Base-by-base conservation (phyloP, 306 rosid species). In the Boehmeria nivea region DNA sequence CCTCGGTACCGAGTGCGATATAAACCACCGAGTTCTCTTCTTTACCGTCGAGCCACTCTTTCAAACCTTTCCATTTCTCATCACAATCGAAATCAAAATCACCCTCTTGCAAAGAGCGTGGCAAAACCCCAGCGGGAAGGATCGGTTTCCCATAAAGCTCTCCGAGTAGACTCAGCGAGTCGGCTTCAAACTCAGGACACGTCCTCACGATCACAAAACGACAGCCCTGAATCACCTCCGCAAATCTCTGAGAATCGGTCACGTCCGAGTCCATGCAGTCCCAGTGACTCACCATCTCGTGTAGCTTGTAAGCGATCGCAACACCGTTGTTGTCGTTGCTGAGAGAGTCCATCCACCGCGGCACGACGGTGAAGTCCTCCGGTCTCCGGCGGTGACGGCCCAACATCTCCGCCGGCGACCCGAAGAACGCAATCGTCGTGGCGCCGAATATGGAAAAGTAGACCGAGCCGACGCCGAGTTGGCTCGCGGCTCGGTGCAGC, bases 281-380 rank as follows among this genome's bases (percentile, higher is more conserved):
- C 68, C 52, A 54, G 27, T 69, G 64, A 12, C 14, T 26, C 13
- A 20, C 48, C 11, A 63, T 11, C 56, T 70, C 70, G 5, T 48
- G 5, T 11, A 57, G 43, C 61, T 57, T 70, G 10, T 3, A 57
- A 22, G 65, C 50, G 8, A 63, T 40, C 3, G 54, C 43, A 36
- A 26, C 7, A 16, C 18, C 6, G n/a, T n/a, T n/a, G n/a, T n/a
- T n/a, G n/a, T n/a, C n/a, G n/a, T n/a, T n/a, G 0, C 19, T 6
- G 40, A 24, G 21, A 6, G 7, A 47, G 13, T 33, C 57, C 27
- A 63, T 11, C 75, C 65, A 63, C 4, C 33, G 11, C 0, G 75
- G 75, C 15, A 43, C 61, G 24, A 50, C 60, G 1, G 75, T 70
- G 54, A 20, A 70, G 20, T 70, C 61, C 65, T 63, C 70, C 15